Base-by-base conservation (phyloP, 352 stramenopile genomes). In the Elongisporangium prolatum region DNA sequence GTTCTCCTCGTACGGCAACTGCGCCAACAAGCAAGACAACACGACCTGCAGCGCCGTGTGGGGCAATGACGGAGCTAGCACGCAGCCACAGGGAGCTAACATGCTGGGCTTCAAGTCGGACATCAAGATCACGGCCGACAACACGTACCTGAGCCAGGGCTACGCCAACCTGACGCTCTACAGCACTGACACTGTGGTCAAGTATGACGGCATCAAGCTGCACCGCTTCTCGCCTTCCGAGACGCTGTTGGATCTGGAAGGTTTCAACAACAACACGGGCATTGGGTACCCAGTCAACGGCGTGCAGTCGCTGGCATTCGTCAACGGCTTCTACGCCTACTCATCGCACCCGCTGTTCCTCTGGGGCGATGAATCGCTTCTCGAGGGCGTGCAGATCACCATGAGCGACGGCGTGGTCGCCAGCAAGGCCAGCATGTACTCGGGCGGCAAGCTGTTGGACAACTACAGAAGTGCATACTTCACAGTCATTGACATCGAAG, bases 401-500 rank as follows among this genome's bases (percentile, higher is more conserved):
- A 72, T 85, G 72, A 58, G 8, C 6, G 61, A 85, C 52, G 73
- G 75, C 50, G 64, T 69, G 16, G 18, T 76, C 14, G 77, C 76
- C n/a, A 65, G 59, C 8, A 56, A 75, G 21, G 68, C 64, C 18
- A 72, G 59, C 16, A 50, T 91, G n/a, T 89, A 86, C 62, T 55
- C 68, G 10, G 52, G 56, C 28, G 67, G 60, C 14, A 65, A 63
- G 58, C 70, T 89, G 28, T 78, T 84, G 71, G 55, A 51, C 53
- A 56, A 65, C 48, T 88, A 87, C 71, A 69, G 69, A 21, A 68
- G 79, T 34, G 67, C 64, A 48, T 89, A 88, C 63, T 60, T 69
- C 55, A 89, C 79, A 21, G 76, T 68, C 44, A 47, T 89, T 17
- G 79, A 91, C 65, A 63, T 91, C 1, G 82, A 91, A 59, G 66